Percentiles rank a stretch among this genome's conserved stretches.
These are phyloP conservation scores for Olyra latifolia DNA, from an alignment of 176 grass and related monocot species.

Conservation along the genomic window DNA sequence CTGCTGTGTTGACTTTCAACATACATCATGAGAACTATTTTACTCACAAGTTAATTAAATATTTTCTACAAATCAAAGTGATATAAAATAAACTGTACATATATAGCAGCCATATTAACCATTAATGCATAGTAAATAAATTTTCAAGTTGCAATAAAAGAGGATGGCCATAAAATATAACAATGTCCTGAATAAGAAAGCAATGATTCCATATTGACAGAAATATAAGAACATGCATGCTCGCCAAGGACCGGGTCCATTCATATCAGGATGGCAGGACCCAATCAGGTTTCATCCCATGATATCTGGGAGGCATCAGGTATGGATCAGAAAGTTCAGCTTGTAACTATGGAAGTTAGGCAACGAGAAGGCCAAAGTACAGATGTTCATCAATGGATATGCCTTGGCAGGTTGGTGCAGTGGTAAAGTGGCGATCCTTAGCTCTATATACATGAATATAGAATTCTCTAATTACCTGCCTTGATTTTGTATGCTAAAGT, in stretches of 20 bases:
- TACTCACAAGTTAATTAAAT: not conserved
- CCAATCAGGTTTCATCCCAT: not conserved
- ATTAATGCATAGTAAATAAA: not conserved
- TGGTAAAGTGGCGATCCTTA: not conserved
- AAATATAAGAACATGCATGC: constrained; percentile 6
- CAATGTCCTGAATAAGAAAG: not conserved
- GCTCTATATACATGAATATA: not conserved
- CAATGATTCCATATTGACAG: not conserved
- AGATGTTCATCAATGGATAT: not conserved
- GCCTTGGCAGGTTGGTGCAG: not conserved
- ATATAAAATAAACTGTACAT: not conserved
- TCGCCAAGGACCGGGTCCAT: not conserved
- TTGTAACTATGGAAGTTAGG: not conserved
- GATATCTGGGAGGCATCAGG: not conserved
- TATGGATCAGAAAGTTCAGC: not conserved
- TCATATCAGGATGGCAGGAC: not conserved
- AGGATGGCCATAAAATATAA: not conserved
- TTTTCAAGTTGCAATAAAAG: not conserved
- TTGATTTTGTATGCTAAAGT: not conserved
- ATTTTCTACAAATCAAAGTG: not conserved
- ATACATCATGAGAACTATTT: not conserved
- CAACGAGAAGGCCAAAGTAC: not conserved
- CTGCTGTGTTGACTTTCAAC: constrained; percentile 8
- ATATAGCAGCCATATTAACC: not conserved
- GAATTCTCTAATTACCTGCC: not conserved